Evolutionary conservation across 495 filamentous ascomycete genomes (phyloP).

Genomic region (Parathielavia hyrcaniae): DNA sequence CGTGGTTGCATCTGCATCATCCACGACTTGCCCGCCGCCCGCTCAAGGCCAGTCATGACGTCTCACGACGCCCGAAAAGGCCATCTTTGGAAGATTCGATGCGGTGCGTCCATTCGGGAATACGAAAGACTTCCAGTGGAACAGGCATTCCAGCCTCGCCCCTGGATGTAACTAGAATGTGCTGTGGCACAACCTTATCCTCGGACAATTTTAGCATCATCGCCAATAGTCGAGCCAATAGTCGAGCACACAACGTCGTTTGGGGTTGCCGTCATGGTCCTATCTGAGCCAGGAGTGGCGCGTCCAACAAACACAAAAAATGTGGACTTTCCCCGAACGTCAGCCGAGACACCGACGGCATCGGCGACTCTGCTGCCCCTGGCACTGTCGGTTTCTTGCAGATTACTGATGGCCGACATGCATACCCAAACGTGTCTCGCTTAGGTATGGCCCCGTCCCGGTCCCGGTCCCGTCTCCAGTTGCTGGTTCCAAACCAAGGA

Average conservation of each 20-base stretch:
- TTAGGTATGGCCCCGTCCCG: not conserved
- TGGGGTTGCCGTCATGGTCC: not conserved
- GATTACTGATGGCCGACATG: not conserved
- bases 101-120: not conserved
- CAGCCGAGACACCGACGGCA: not conserved
- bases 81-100: not conserved
- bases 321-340: not conserved
- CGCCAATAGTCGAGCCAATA: not conserved
- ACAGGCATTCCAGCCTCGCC: not conserved
- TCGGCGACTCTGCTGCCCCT: not conserved
- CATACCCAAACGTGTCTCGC: not conserved
- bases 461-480: not conserved
- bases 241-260: not conserved
- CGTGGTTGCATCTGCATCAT: no score
- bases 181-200: not conserved
- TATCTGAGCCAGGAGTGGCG: not conserved
- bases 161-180: not conserved
- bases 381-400: conserved; percentile 3
- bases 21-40: not conserved
- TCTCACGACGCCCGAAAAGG: not conserved
- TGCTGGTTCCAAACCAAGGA: not conserved
- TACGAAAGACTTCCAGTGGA: conserved; percentile 11
- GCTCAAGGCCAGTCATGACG: not conserved
- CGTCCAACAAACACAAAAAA: not conserved
- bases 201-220: not conserved